phyloP scores from a whole-genome alignment of 163 green algal species.

The Scenedesmus sp. region DNA sequence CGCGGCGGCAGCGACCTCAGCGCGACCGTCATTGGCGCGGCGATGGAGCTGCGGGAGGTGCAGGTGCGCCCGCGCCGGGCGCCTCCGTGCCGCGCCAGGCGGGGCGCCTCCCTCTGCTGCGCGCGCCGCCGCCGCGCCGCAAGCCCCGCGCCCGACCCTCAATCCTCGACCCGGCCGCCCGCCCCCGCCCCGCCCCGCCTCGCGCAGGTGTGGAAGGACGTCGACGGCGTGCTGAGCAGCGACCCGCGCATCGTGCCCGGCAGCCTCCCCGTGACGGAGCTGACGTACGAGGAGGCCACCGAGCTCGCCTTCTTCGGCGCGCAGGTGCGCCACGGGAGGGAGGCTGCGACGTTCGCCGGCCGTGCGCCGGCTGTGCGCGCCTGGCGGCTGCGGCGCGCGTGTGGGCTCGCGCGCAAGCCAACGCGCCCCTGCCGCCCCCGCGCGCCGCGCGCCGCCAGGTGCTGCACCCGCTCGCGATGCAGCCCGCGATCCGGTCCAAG shows the following conservation, averaged over 20 bases:
- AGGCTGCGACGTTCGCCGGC: too few relatives aligned
- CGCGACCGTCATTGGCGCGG: slow-evolving; percentile 93
- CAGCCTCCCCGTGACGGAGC: slow-evolving; percentile 75
- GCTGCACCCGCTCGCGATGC: slow-evolving; percentile 97
- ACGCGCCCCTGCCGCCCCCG: not conserved
- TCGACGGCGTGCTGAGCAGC: slow-evolving; percentile 89
- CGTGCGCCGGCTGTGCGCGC: too few relatives aligned
- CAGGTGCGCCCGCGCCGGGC: slow-evolving; percentile 76
- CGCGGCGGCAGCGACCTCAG: slow-evolving; percentile 95
- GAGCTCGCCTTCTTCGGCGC: slow-evolving; percentile 99
- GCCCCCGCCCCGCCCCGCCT: too few relatives aligned
- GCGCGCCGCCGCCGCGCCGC: too few relatives aligned
- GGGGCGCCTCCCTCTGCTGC: too few relatives aligned
- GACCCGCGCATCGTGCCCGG: slow-evolving; percentile 89
- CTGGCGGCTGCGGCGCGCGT: not conserved
- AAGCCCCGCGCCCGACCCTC: too few relatives aligned
- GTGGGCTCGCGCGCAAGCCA: not conserved
- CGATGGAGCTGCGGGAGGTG: slow-evolving; percentile 90
- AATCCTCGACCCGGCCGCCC: too few relatives aligned
- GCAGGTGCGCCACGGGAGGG: slow-evolving; percentile 63
- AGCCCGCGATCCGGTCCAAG: slow-evolving; percentile 82
- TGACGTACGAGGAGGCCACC: slow-evolving; percentile 98
- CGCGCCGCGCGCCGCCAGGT: slow-evolving; percentile 62
- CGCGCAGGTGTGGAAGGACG: slow-evolving; percentile 76
- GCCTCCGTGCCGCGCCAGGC: slow-evolving; percentile 88